phyloP scores from a whole-genome alignment of 768 basidiomycete genomes.

The Mycena epipterygia region DNA sequence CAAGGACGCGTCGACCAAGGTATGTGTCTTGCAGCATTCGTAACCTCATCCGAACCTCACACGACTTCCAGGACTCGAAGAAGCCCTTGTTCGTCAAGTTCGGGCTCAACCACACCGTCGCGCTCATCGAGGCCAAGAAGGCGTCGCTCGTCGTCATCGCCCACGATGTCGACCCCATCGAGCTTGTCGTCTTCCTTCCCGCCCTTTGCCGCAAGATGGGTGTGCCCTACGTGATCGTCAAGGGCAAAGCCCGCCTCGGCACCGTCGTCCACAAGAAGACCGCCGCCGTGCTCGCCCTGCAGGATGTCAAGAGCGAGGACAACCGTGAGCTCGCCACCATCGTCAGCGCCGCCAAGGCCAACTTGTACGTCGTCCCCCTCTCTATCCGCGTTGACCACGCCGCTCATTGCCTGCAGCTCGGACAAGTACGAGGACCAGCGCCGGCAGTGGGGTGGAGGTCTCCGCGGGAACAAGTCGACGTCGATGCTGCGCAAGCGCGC shows the following conservation, averaged over 20 bases:
- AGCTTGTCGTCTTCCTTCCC: constrained; percentile 98
- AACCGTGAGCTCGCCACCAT: constrained; percentile 93
- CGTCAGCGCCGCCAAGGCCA: constrained; percentile 94
- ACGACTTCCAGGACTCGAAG: constrained; percentile 78
- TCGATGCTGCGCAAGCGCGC: constrained; percentile 95
- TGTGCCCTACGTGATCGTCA: constrained; percentile 98
- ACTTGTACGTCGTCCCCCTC: constrained; percentile 78
- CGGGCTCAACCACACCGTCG: constrained; percentile 97
- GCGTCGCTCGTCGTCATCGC: constrained; percentile 95
- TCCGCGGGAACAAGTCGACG: constrained; percentile 95
- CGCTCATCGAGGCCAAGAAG: constrained; percentile 97
- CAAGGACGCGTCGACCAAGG: constrained; percentile 73
- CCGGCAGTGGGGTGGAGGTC: constrained; percentile 95
- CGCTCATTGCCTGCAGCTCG: constrained; percentile 60
- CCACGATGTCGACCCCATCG: constrained; percentile 99
- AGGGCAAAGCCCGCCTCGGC: constrained; percentile 98
- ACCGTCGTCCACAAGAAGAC: constrained; percentile 99
- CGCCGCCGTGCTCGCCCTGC: constrained; percentile 89
- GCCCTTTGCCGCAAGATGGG: constrained; percentile 99
- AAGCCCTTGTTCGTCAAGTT: constrained; percentile 97
- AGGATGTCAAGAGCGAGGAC: constrained; percentile 97
- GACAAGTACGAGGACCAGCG: constrained; percentile 96
- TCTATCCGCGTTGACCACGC: neutral
- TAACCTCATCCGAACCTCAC: neutral
- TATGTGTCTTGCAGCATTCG: constrained; percentile 33